A percentile compares a stretch with the other conserved stretches of the same genome.
These are phyloP conservation scores for Glycine latifolia DNA, from an alignment of 306 rosid species.

Conservation along the genomic window DNA sequence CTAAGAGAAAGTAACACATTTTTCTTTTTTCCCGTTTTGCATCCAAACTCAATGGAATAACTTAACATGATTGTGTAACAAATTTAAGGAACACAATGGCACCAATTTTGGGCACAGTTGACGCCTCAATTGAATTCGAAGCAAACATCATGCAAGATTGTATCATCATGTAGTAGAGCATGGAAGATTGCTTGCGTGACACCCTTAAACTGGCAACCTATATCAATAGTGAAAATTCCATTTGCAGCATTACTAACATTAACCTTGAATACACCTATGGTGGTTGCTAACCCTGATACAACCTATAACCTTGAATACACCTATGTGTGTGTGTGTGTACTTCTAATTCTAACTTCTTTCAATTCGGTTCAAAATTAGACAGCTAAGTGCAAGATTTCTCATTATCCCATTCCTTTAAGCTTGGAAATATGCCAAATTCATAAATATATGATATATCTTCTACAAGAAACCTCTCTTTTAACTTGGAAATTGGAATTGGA, in stretches of 20 bases:
- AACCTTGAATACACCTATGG: neutral
- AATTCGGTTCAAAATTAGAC: neutral
- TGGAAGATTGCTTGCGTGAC: slow-evolving; percentile 26
- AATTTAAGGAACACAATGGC: slow-evolving; percentile 24
- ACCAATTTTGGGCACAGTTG: slow-evolving; percentile 34
- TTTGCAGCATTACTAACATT: neutral
- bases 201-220: neutral
- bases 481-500: neutral
- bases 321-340: neutral
- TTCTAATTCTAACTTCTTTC: neutral
- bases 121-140: slow-evolving; percentile 35
- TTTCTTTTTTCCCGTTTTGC: neutral
- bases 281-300: slow-evolving; percentile 10
- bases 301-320: neutral
- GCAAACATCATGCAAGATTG: slow-evolving; percentile 43
- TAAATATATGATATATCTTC: neutral
- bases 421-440: neutral
- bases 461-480: neutral
- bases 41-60: slow-evolving; percentile 24
- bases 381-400: neutral
- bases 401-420: too few relatives aligned
- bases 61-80: slow-evolving; percentile 40
- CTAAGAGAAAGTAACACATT: neutral
- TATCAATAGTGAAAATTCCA: too few relatives aligned
- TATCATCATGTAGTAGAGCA: slow-evolving; percentile 27